Percentiles rank a stretch among this genome's conserved stretches.
phyloP scores from a whole-genome alignment of 1,139 yeast genomes.

The Protomyces macrosporus region DNA sequence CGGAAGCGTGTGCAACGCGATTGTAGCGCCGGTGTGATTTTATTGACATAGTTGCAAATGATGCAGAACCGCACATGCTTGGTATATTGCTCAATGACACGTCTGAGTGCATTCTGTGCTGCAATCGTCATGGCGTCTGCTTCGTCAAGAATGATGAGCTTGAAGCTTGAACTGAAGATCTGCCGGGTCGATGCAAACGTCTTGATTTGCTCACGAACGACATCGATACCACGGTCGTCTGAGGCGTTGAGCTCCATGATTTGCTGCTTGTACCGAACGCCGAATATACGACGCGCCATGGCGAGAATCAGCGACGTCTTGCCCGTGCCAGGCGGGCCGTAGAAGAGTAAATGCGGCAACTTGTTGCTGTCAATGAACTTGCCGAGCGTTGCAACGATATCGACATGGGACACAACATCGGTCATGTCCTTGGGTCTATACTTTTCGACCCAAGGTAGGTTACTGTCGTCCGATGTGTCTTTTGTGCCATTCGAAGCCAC shows the following conservation, averaged over 20 bases:
- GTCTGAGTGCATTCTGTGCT: constrained; percentile 90
- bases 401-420: constrained; percentile 87
- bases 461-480: constrained; percentile 4
- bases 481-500: neutral
- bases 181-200: constrained; percentile 87
- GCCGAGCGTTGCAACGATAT: constrained; percentile 73
- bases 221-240: constrained; percentile 83
- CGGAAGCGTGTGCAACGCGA: constrained; percentile 94
- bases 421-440: constrained; percentile 80
- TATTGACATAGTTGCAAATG: constrained; percentile 92
- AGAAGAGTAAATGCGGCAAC: constrained; percentile 90
- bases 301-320: constrained; percentile 91
- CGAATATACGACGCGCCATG: constrained; percentile 75
- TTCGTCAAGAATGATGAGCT: constrained; percentile 87
- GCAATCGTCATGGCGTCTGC: constrained; percentile 98
- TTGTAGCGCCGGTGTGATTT: constrained; percentile 85
- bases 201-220: constrained; percentile 77
- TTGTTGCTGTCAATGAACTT: constrained; percentile 77
- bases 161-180: constrained; percentile 58
- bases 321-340: constrained; percentile 98
- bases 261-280: constrained; percentile 52
- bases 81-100: constrained; percentile 89
- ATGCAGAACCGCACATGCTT: constrained; percentile 94
- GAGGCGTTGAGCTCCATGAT: constrained; percentile 69
- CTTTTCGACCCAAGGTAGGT: constrained; percentile 69